Conservation (phyloP, 2,329 filamentous ascomycete species). For the Fusarium verticillioides region DNA sequence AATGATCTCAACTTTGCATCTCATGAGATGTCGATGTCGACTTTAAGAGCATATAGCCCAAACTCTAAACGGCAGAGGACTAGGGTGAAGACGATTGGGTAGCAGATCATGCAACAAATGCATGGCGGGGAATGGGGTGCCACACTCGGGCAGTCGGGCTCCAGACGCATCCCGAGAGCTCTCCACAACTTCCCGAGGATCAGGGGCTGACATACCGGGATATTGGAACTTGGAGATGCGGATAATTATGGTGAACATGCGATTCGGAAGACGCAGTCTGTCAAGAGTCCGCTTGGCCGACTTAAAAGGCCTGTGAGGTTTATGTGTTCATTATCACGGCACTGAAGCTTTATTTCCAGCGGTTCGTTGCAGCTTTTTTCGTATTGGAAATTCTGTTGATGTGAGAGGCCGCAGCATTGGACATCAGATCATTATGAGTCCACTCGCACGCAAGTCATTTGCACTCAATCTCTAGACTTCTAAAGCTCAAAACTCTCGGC, state of each 20-base stretch:
- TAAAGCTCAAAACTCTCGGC: background rate
- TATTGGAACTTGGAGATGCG: background rate
- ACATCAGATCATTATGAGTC: background rate
- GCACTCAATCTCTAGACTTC: background rate
- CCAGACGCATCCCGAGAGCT: constrained; percentile 29
- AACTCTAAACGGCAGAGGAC: background rate
- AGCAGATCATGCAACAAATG: constrained; percentile 24
- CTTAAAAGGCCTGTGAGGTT: background rate
- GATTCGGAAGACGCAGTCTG: background rate
- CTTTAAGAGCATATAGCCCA: constrained; percentile 17
- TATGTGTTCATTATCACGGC: background rate
- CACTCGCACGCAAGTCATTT: background rate
- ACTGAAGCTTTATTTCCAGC: background rate
- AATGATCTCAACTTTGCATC: background rate
- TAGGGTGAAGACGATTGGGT: background rate
- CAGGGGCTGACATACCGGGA: constrained; percentile 1
- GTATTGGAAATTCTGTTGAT: background rate
- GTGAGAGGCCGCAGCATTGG: too few species aligned
- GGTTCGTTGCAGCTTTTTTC: background rate
- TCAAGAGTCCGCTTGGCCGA: background rate
- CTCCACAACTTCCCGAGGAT: constrained; percentile 2
- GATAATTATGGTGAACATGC: background rate
- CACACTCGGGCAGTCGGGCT: constrained; percentile 39
- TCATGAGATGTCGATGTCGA: background rate
- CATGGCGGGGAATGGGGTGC: constrained; percentile 3